phyloP scores from a whole-genome alignment of 768 basidiomycete genomes.

The Trametes sanguinea region DNA sequence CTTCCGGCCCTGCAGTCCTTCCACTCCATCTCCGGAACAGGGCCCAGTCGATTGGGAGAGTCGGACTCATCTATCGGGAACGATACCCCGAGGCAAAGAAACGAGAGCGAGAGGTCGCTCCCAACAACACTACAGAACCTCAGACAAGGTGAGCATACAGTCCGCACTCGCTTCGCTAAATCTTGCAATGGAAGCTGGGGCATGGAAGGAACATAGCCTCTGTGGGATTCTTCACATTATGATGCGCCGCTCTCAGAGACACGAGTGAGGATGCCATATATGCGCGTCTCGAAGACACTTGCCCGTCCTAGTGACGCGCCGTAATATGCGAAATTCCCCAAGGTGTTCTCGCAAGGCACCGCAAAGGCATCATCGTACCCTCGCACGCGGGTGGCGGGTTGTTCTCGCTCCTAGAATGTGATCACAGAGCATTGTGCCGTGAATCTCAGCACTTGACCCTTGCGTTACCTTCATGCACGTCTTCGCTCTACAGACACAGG shows the following conservation, averaged over 20 bases:
- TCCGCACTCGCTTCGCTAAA: not conserved
- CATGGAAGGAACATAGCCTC: not conserved
- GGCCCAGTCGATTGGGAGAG: constrained; percentile 26
- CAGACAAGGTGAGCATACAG: constrained; percentile 39
- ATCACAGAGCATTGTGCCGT: too few relatives aligned
- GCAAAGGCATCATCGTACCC: too few relatives aligned
- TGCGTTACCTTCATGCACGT: too few relatives aligned
- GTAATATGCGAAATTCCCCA: too few relatives aligned
- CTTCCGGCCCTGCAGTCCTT: constrained; percentile 24
- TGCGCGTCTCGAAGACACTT: not conserved
- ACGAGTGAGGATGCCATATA: not conserved
- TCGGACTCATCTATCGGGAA: constrained; percentile 44
- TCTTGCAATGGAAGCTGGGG: not conserved
- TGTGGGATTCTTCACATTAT: not conserved
- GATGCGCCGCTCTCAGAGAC: too few relatives aligned
- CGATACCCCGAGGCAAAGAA: constrained; percentile 51
- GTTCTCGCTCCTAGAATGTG: too few relatives aligned
- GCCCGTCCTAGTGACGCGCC: too few relatives aligned
- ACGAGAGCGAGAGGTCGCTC: constrained; percentile 54
- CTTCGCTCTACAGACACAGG: too few relatives aligned
- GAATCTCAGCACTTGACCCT: too few relatives aligned
- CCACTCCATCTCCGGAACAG: constrained; percentile 1
- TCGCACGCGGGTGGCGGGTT: too few relatives aligned
- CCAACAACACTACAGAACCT: constrained; percentile 40
- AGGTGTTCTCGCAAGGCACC: too few relatives aligned